Evolutionary conservation across 306 rosid genomes (phyloP), one percentile per base, ranked within the genome.

Genomic region (Quercus parvula): DNA sequence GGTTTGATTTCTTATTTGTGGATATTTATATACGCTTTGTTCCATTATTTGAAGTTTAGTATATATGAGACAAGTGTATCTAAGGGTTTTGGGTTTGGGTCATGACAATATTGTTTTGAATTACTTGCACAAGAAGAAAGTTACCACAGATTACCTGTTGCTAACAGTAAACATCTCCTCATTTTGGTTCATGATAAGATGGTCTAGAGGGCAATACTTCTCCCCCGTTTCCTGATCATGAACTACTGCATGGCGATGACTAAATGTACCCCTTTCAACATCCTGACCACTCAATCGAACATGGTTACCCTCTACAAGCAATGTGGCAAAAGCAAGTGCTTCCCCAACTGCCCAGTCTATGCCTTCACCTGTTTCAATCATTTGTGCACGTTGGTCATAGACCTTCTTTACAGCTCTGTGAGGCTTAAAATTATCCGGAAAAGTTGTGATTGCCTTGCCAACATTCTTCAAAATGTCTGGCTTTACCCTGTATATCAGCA

Each of bases 251-350:
- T 95, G 99, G 20, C 98, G 92, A 81, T 95, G 99, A 85, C 99
- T 95, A 78, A 95, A 95, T 71, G 99, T 95, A 70, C 98, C 99
- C 76, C 99, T 90, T 87, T 95, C 99, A 76, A 92, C 99, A 82
- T 95, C 99, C 89, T 95, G 98, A 63, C 99, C 99, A 79, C 99
- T 95, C 86, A 90, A 71, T 68, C 99, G 87, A 61, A 95, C 97
- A 77, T 95, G 99, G 86, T 92, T 95, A 70, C 99, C 98, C 86
- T 95, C 99, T 79, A 90, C 89, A 17, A 95, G 71, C 82, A 95
- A 85, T 63, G 99, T 95, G 78, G 97, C 97, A 85, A 84, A 92
- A 78, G 99, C 99, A 86, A 95, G 99, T 78, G 99, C 93, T 88
- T 95, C 99, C 3, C 87, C 99, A 77, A 86, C 82, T 64, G 97